Evolutionary conservation across 2,329 filamentous ascomycete genomes (phyloP).

Genomic region (Talaromyces pinophilus): DNA sequence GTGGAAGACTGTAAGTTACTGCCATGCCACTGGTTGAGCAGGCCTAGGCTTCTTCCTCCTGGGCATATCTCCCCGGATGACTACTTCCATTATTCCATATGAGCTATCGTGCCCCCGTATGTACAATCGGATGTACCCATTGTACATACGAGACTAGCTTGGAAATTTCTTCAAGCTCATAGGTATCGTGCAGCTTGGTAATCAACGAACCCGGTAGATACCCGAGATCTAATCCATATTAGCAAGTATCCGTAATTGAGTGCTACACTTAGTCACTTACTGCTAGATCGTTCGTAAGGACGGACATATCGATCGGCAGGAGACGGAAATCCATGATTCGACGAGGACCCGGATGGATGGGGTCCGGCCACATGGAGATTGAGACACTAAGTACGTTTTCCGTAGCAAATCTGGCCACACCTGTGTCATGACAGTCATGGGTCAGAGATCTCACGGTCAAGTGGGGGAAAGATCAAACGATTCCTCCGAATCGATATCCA

Average conservation of each 20-base stretch:
- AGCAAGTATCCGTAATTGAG: not conserved
- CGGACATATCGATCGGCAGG: constrained; percentile 1
- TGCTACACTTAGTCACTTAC: not conserved
- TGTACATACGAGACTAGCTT: constrained; percentile 1
- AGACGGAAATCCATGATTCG: constrained; percentile 4
- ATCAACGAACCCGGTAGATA: not conserved
- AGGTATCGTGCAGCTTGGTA: not conserved
- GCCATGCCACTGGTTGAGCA: not conserved
- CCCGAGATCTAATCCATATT: not conserved
- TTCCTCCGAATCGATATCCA: not conserved
- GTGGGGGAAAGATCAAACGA: not conserved
- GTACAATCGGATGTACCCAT: not conserved
- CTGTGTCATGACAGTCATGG: no score
- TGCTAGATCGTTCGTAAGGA: not conserved
- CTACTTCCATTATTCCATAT: not conserved
- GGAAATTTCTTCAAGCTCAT: not conserved
- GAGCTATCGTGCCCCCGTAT: not conserved
- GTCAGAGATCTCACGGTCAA: not conserved
- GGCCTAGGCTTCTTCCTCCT: not conserved
- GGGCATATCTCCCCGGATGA: not conserved
- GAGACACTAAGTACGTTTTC: not conserved
- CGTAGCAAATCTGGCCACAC: not conserved
- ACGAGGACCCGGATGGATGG: not conserved
- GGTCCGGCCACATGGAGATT: not conserved
- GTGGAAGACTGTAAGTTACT: not conserved